Evolutionary conservation across 1,284 basidiomycete genomes (phyloP).

Genomic region (Sporisorium graminicola): DNA sequence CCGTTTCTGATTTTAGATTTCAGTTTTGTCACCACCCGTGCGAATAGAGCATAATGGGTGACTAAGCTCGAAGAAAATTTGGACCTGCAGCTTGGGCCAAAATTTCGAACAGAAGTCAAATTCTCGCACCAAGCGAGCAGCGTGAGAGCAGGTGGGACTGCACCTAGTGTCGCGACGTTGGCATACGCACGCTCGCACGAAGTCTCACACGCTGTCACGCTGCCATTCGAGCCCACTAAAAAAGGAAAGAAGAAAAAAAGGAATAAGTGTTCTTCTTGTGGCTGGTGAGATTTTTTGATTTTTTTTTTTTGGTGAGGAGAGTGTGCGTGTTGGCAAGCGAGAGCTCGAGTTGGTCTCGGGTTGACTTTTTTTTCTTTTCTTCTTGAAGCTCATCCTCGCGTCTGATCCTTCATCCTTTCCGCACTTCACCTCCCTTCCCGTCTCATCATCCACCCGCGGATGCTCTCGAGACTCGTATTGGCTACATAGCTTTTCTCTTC

Average conservation of each 20-base stretch:
- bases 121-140: background rate
- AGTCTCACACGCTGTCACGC: background rate
- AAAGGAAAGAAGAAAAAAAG: background rate
- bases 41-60: conserved; percentile 2
- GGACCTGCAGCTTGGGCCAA: background rate
- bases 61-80: background rate
- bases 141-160: too few relatives aligned
- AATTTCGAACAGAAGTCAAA: background rate
- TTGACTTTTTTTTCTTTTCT: conserved; percentile 1
- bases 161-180: too few relatives aligned
- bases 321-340: background rate
- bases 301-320: conserved; percentile 6
- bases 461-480: conserved; percentile 13
- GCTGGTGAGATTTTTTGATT: conserved; percentile 17
- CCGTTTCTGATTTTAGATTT: too few relatives aligned
- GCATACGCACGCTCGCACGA: background rate
- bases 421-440: conserved; percentile 12
- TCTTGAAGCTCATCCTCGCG: conserved; percentile 11
- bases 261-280: conserved; percentile 29
- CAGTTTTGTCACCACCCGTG: conserved; percentile 6
- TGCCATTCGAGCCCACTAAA: background rate
- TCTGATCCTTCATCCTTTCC: conserved; percentile 9
- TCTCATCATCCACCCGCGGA: conserved; percentile 35
- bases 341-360: conserved; percentile 4
- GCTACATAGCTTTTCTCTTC: conserved; percentile 2